These are phyloP conservation scores for Carallia brachiata DNA, from an alignment of 345 rosid genomes.

Conservation along the genomic window DNA sequence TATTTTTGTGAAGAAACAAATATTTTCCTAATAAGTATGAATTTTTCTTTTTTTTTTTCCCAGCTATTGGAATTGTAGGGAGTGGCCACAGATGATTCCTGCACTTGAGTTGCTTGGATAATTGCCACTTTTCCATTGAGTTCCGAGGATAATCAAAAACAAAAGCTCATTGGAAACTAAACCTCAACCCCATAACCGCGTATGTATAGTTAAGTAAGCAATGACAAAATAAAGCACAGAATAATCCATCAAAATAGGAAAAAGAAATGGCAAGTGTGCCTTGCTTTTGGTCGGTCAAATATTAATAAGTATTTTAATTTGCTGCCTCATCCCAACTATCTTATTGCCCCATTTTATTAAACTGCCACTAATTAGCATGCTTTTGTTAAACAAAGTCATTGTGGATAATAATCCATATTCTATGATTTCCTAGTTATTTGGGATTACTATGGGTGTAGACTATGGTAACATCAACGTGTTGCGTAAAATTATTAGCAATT, in stretches of 20 bases:
- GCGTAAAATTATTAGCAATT: too few relatives aligned
- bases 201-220: constrained; percentile 11
- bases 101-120: constrained; percentile 36
- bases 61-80: background rate
- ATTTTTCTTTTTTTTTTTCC: too few relatives aligned
- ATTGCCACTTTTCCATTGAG: constrained; percentile 26
- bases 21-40: too few relatives aligned
- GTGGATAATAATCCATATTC: background rate
- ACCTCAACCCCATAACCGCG: constrained; percentile 6
- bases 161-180: background rate
- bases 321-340: constrained; percentile 11
- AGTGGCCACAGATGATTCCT: constrained; percentile 30
- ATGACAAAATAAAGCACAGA: constrained; percentile 3
- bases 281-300: constrained; percentile 33
- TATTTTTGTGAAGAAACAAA: too few relatives aligned
- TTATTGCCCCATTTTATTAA: background rate
- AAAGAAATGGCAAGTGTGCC: constrained; percentile 24
- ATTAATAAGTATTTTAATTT: constrained; percentile 12
- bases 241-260: constrained; percentile 4
- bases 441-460: background rate
- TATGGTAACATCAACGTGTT: too few relatives aligned
- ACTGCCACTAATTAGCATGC: background rate
- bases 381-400: background rate
- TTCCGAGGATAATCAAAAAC: constrained; percentile 29
- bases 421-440: background rate